Evolutionary conservation across 805 yeast species (phyloP), one percentile per base, ranked within the genome.

Genomic region (Candida chauliodis): DNA sequence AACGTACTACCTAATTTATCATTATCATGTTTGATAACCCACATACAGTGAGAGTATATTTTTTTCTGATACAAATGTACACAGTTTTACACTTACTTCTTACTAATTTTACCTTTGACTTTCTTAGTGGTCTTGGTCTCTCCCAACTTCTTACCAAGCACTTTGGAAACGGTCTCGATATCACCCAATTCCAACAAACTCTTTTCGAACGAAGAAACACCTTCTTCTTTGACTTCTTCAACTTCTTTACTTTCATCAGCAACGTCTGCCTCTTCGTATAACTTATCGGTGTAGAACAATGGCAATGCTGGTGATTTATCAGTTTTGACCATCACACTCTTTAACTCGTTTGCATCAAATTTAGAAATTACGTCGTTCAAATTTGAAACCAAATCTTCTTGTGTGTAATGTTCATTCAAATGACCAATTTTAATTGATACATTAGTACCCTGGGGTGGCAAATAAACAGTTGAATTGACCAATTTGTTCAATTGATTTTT

Each of bases 181-280:
- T 84, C 83, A 49, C 89, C 85, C 56, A 77, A 66, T 68, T 90
- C 96, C 54, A 86, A 73, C 65, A 90, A 76, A 29, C 88, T 88
- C 55, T 76, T 76, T 49, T 85, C 95, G 59, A 84, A 84, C 18
- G 70, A 62, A 35, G 84, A 65, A 36, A 80, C 63, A 48, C 71
- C 70, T 15, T 54, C 52, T 17, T 50, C 55, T 10, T 50, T 53
- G 15, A 46, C 49, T 13, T 38, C 36, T 13, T 44, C 36, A 29
- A 48, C 46, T 33, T 33, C 3, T 54, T 18, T 36, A 13, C 44
- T 36, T 13, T 43, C 53, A 5, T 36, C 46, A 17, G 52, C 49
- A 7, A 62, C 58, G 51, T 81, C 86, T 28, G 62, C 65, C 17
- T 75, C 80, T 25, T 56, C 51, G 54, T 61, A 73, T 36, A 81